Percentiles rank a stretch among this genome's conserved stretches.
These are phyloP conservation scores for Umbelopsis isabellina DNA, from an alignment of 192 early-diverging fungal species.

Conservation along the genomic window DNA sequence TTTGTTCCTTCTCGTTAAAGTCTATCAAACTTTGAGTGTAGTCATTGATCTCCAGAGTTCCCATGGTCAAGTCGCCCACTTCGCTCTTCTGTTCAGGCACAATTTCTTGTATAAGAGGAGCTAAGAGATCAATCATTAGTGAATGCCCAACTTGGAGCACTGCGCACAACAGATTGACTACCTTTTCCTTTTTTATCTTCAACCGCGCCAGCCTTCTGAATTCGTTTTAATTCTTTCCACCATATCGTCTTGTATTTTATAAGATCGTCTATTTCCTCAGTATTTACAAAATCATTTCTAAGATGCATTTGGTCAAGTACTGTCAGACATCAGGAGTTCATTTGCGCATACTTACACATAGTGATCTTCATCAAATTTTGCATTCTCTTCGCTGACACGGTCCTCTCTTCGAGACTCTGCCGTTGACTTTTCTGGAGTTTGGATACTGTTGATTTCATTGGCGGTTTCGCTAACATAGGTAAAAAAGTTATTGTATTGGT, in stretches of 20 bases:
- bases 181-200: conserved; percentile 27
- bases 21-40: conserved; percentile 32
- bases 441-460: conserved; percentile 72
- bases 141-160: neutral
- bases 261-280: conserved; percentile 84
- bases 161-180: neutral
- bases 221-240: conserved; percentile 62
- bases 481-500: conserved; percentile 78
- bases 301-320: neutral
- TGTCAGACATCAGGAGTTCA: neutral
- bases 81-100: conserved; percentile 29
- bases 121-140: conserved; percentile 1
- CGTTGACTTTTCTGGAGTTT: conserved; percentile 60
- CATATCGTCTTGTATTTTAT: conserved; percentile 73
- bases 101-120: conserved; percentile 50
- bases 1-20: conserved; percentile 74
- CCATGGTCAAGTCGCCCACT: conserved; percentile 27
- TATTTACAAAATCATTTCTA: conserved; percentile 79
- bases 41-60: conserved; percentile 29
- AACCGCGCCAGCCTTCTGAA: conserved; percentile 59
- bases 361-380: conserved; percentile 90
- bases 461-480: conserved; percentile 70
- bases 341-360: conserved; percentile 66
- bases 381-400: conserved; percentile 73
- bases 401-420: conserved; percentile 56